These are phyloP conservation scores for Eucalyptus paniculata DNA, from an alignment of 345 rosid species.

Conservation along the genomic window DNA sequence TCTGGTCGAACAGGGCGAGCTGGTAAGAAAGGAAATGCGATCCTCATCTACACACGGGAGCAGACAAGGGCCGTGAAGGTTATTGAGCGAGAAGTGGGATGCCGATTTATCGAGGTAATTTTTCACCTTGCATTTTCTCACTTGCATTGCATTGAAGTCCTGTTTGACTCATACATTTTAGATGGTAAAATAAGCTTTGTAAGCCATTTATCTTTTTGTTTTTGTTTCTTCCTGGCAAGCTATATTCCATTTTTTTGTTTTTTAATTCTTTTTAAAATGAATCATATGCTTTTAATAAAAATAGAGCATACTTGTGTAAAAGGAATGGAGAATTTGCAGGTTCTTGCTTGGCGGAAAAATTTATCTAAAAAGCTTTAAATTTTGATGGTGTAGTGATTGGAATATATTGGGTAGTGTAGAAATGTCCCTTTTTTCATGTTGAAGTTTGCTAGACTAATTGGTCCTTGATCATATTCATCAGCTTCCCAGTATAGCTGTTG, in stretches of 20 bases:
- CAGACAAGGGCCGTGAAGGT: constrained; percentile 52
- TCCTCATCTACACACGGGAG: constrained; percentile 62
- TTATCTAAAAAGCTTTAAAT: neutral
- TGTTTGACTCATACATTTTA: neutral
- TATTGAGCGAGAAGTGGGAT: constrained; percentile 91
- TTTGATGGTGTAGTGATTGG: neutral
- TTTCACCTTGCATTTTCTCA: neutral
- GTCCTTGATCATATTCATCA: constrained; percentile 12
- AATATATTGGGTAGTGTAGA: neutral
- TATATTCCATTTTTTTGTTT: neutral
- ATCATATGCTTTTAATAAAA: neutral
- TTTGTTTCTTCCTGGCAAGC: neutral
- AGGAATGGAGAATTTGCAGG: neutral
- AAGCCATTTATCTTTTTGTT: neutral
- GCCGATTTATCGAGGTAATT: constrained; percentile 67
- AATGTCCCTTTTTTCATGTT: neutral
- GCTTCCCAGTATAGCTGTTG: constrained; percentile 62
- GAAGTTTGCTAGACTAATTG: neutral
- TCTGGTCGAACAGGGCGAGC: constrained; percentile 99
- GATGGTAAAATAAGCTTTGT: neutral
- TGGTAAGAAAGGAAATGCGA: constrained; percentile 91
- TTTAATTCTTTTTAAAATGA: neutral
- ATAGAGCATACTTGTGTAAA: neutral
- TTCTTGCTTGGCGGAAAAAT: neutral
- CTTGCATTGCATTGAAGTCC: neutral